These are phyloP conservation scores for Sesbania bispinosa DNA, from an alignment of 306 rosid species.

Conservation along the genomic window DNA sequence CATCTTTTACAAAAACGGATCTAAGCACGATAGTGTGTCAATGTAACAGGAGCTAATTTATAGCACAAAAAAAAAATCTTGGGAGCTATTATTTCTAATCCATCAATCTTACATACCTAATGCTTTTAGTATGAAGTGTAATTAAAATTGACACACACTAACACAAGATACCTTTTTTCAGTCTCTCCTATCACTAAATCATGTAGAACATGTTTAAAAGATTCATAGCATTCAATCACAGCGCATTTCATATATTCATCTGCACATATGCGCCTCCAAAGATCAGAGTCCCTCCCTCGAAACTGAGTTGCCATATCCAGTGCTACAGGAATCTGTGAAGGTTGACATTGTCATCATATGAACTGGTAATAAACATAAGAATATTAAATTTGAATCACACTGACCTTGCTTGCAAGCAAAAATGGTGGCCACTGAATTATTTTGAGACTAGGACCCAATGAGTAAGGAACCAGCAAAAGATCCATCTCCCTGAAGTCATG, in stretches of 20 bases:
- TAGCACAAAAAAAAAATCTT: not conserved
- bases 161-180: slow-evolving; percentile 67
- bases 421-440: slow-evolving; percentile 99
- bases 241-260: slow-evolving; percentile 98
- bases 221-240: slow-evolving; percentile 91
- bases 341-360: slow-evolving; percentile 36
- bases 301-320: slow-evolving; percentile 94
- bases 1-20: slow-evolving; percentile 6
- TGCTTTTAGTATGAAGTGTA: slow-evolving; percentile 17
- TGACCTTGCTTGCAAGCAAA: slow-evolving; percentile 94
- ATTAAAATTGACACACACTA: slow-evolving; percentile 14
- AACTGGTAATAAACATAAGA: slow-evolving; percentile 14
- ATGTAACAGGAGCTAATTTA: not conserved
- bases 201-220: slow-evolving; percentile 69
- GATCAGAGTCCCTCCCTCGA: slow-evolving; percentile 79
- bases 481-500: slow-evolving; percentile 89
- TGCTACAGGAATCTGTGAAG: slow-evolving; percentile 85
- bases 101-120: not conserved
- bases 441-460: slow-evolving; percentile 71
- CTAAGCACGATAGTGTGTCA: not conserved
- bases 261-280: slow-evolving; percentile 92
- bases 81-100: slow-evolving; percentile 12
- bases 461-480: slow-evolving; percentile 87
- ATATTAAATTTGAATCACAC: slow-evolving; percentile 21
- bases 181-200: slow-evolving; percentile 75